phyloP scores from a whole-genome alignment of 2,329 filamentous ascomycete genomes.

The Diaporthe helianthi region DNA sequence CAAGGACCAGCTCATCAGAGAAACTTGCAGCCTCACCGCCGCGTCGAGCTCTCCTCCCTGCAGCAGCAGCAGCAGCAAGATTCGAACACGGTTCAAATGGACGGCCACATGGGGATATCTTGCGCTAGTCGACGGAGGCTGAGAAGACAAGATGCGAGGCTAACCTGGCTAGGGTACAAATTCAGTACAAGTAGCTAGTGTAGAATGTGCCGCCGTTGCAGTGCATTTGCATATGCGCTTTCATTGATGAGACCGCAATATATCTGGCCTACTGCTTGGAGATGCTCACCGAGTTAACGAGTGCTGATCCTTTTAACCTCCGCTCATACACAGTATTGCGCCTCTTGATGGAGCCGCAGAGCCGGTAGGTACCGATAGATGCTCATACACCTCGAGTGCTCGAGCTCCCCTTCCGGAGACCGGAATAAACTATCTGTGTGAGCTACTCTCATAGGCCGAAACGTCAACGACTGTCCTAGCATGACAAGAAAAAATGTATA shows the following conservation, averaged over 20 bases:
- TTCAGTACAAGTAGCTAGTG: not conserved
- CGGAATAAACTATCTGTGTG: not conserved
- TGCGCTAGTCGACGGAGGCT: slow-evolving; percentile 15
- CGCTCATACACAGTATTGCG: not conserved
- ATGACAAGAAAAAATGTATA: too few relatives aligned
- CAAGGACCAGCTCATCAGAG: slow-evolving; percentile 4
- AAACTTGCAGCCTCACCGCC: slow-evolving; percentile 19
- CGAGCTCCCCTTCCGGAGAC: not conserved
- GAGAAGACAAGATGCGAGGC: not conserved
- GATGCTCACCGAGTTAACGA: slow-evolving; percentile 4
- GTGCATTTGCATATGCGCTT: slow-evolving; percentile 2
- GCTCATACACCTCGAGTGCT: not conserved
- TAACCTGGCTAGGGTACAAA: too few relatives aligned
- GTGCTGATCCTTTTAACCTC: slow-evolving; percentile 14
- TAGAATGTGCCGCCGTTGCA: not conserved
- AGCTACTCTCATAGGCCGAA: too few relatives aligned
- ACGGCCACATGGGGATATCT: slow-evolving; percentile 7
- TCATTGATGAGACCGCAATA: slow-evolving; percentile 2
- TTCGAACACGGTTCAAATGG: not conserved
- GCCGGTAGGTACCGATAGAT: not conserved
- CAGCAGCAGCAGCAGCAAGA: not conserved
- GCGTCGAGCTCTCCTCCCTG: not conserved
- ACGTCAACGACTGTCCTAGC: too few relatives aligned
- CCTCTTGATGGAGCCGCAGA: not conserved
- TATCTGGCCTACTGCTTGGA: not conserved